Conservation (phyloP, 2,329 filamentous ascomycete genomes). For the Grosmannia huntii region DNA sequence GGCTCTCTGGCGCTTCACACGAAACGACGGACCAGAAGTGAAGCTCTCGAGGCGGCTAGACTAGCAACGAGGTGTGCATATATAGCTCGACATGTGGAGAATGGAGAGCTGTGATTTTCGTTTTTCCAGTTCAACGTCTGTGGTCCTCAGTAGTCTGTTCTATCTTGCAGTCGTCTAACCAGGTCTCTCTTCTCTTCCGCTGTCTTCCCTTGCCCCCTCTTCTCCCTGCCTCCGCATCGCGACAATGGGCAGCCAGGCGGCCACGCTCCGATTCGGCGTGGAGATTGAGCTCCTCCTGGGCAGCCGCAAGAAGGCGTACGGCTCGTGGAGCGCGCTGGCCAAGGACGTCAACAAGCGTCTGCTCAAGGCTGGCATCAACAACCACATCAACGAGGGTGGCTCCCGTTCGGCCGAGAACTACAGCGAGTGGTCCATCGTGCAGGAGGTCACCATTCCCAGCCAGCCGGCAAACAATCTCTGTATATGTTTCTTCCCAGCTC, state of each 20-base stretch:
- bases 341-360: slow-evolving; percentile 21
- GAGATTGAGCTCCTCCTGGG: slow-evolving; percentile 25
- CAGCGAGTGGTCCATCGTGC: slow-evolving; percentile 24
- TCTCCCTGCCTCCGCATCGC: not conserved
- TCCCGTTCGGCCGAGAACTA: slow-evolving; percentile 19
- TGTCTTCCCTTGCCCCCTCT: not conserved
- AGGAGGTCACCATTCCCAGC: slow-evolving; percentile 23
- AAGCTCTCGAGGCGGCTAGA: not conserved
- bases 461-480: slow-evolving; percentile 20
- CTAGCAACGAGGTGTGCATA: not conserved
- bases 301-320: slow-evolving; percentile 18
- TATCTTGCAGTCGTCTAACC: not conserved
- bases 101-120: not conserved
- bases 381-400: slow-evolving; percentile 20
- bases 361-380: slow-evolving; percentile 18
- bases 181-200: not conserved
- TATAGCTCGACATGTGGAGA: not conserved
- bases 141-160: not conserved
- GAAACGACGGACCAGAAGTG: not conserved
- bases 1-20: not conserved
- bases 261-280: slow-evolving; percentile 20
- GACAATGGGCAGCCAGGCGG: not conserved
- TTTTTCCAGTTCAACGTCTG: not conserved
- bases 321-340: slow-evolving; percentile 21
- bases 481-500: slow-evolving; percentile 6